Evolutionary conservation across 139 green algal genomes (phyloP).

Genomic region (Desmodesmus armatus): DNA sequence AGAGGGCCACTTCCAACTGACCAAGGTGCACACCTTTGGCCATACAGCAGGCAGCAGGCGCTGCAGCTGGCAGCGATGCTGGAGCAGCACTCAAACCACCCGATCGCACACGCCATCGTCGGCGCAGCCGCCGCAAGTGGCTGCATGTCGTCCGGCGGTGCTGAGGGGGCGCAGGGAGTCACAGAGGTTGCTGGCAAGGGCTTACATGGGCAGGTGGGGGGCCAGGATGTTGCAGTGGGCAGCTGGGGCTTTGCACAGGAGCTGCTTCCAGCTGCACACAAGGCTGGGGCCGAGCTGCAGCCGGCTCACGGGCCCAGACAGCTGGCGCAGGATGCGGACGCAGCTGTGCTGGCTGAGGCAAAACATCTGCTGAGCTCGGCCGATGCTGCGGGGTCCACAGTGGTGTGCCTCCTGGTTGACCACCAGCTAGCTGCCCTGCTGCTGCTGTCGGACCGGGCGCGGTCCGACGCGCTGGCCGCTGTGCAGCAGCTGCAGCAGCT

Average conservation of each 20-base stretch:
- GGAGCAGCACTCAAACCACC: conserved; percentile 54
- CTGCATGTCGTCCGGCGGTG: background rate
- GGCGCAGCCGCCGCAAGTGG: conserved; percentile 48
- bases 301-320: background rate
- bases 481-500: conserved; percentile 51
- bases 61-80: conserved; percentile 47
- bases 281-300: background rate
- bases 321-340: background rate
- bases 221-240: conserved; percentile 38
- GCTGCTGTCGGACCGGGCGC: conserved; percentile 31
- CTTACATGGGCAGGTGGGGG: conserved; percentile 25
- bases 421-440: conserved; percentile 25
- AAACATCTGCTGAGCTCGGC: background rate
- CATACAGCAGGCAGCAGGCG: conserved; percentile 22
- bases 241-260: conserved; percentile 4
- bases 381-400: conserved; percentile 17
- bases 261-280: background rate
- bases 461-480: conserved; percentile 43
- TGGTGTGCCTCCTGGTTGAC: conserved; percentile 49
- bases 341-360: background rate
- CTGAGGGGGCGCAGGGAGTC: background rate
- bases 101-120: conserved; percentile 51
- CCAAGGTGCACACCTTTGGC: background rate
- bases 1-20: conserved; percentile 63
- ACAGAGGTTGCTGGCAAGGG: conserved; percentile 39